Percentiles rank a stretch among this genome's conserved stretches.
phyloP scores from a whole-genome alignment of 2,329 filamentous ascomycete species.

The Tothia fuscella region DNA sequence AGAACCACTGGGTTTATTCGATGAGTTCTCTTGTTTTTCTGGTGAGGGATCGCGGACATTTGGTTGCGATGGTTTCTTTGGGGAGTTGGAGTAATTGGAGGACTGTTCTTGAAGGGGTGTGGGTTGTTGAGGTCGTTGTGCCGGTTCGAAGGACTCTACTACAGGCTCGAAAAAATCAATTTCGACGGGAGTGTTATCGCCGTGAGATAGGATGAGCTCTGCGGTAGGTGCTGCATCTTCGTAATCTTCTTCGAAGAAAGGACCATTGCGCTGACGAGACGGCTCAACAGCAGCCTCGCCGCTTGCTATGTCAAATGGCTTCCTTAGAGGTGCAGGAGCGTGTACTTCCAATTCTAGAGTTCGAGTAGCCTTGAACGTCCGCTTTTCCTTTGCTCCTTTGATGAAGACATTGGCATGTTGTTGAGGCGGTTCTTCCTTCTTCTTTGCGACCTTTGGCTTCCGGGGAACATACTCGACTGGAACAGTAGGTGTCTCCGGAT shows the following conservation, averaged over 20 bases:
- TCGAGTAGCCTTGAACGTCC: background rate
- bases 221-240: background rate
- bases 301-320: background rate
- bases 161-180: too few relatives aligned
- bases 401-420: background rate
- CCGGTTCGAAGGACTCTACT: too few relatives aligned
- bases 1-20: background rate
- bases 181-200: background rate
- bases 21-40: background rate
- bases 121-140: background rate
- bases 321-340: background rate
- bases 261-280: background rate
- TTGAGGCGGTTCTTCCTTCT: background rate
- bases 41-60: background rate
- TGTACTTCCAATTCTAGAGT: background rate
- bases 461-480: background rate
- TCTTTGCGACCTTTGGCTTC: too few relatives aligned
- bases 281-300: background rate
- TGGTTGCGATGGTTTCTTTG: too few relatives aligned
- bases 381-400: slow-evolving; percentile 2
- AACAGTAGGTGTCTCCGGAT: slow-evolving; percentile 9
- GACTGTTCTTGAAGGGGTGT: background rate
- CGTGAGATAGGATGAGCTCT: too few relatives aligned
- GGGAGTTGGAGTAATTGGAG: background rate
- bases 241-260: slow-evolving; percentile 1